Evolutionary conservation across 306 rosid genomes (phyloP).

Genomic region (Castanopsis chinensis): DNA sequence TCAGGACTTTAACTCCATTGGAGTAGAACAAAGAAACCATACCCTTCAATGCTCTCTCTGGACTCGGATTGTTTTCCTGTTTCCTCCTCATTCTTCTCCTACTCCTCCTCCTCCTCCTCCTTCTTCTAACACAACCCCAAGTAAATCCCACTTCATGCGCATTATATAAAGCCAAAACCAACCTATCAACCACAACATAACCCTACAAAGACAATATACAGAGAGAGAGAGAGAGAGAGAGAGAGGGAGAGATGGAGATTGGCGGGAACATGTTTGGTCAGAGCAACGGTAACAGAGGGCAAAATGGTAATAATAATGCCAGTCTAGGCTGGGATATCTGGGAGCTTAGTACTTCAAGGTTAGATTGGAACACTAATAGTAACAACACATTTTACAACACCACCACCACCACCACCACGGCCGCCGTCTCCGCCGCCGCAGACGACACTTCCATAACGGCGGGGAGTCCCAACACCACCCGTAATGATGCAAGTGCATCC

Average conservation of each 20-base stretch:
- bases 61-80: background rate
- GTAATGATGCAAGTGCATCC: conserved; percentile 9
- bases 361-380: conserved; percentile 9
- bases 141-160: background rate
- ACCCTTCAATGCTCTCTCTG: conserved; percentile 16
- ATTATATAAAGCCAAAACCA: background rate
- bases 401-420: background rate
- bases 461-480: conserved; percentile 4
- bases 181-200: background rate
- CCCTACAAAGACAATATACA: background rate
- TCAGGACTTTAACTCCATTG: conserved; percentile 25
- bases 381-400: conserved; percentile 8
- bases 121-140: background rate
- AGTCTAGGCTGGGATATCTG: conserved; percentile 54
- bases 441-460: background rate
- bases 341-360: conserved; percentile 34
- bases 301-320: conserved; percentile 28
- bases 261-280: conserved; percentile 60
- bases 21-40: conserved; percentile 18
- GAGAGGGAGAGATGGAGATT: conserved; percentile 40
- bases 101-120: too few relatives aligned
- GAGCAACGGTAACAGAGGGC: conserved; percentile 38
- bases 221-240: background rate
- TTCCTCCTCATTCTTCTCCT: background rate
- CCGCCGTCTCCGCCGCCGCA: background rate